phyloP scores from a whole-genome alignment of 257 asterid genomes.

The Lycium barbarum region DNA sequence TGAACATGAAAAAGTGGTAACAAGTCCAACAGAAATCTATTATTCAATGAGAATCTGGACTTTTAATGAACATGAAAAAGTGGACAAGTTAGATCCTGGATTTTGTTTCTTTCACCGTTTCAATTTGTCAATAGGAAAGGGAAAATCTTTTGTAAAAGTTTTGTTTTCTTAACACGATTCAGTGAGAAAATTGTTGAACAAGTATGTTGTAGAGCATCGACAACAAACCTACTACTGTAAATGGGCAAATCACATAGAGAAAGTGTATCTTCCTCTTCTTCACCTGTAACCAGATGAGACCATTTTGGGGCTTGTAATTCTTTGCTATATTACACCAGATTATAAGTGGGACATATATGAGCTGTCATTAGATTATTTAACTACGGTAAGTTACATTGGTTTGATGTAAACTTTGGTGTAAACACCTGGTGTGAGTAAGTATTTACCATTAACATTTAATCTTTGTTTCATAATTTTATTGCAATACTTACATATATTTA shows the following conservation, averaged over 20 bases:
- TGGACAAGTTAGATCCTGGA: neutral
- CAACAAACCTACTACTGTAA: conserved; percentile 37
- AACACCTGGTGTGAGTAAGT: too few relatives aligned
- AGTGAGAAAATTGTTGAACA: too few relatives aligned
- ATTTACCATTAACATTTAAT: too few relatives aligned
- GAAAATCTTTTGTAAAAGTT: neutral
- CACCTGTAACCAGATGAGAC: conserved; percentile 19
- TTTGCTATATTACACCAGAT: neutral
- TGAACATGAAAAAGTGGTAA: too few relatives aligned
- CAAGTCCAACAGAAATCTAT: too few relatives aligned
- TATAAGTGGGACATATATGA: neutral
- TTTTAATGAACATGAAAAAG: neutral
- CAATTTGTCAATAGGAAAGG: neutral
- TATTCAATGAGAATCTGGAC: neutral
- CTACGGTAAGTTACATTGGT: too few relatives aligned
- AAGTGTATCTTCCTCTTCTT: conserved; percentile 67
- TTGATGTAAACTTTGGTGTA: too few relatives aligned
- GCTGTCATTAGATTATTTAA: neutral
- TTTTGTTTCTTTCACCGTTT: neutral
- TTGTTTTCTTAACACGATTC: neutral
- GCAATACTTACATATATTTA: too few relatives aligned
- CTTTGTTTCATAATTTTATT: too few relatives aligned
- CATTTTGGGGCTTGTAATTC: neutral
- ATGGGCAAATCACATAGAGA: conserved; percentile 70
- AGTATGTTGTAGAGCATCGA: conserved; percentile 30